Percentiles rank a stretch among this genome's conserved stretches.
Evolutionary conservation across 805 yeast species (phyloP).

Genomic region (Phaffomyces thermotolerans): DNA sequence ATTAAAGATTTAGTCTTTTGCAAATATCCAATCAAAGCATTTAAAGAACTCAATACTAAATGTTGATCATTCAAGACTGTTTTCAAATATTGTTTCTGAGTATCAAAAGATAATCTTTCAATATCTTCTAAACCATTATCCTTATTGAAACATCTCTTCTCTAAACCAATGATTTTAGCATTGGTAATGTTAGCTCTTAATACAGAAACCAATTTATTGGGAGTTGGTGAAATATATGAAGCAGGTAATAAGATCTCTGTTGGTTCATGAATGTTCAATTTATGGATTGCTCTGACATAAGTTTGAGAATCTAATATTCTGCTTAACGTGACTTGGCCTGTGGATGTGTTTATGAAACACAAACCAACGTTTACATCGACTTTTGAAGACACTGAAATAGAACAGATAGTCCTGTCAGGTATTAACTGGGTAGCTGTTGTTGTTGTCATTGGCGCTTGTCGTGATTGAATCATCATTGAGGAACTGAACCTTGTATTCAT

Average conservation of each 20-base stretch:
- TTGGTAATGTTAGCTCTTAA: slow-evolving; percentile 27
- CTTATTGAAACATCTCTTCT: slow-evolving; percentile 22
- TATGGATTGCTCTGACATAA: slow-evolving; percentile 37
- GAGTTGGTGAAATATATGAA: slow-evolving; percentile 20
- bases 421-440: slow-evolving; percentile 1
- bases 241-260: slow-evolving; percentile 31
- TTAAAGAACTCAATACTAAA: slow-evolving; percentile 27
- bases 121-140: slow-evolving; percentile 22
- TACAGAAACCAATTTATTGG: slow-evolving; percentile 29
- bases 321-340: slow-evolving; percentile 32
- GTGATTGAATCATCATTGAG: too few species aligned
- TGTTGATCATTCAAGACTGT: slow-evolving; percentile 24
- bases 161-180: slow-evolving; percentile 21
- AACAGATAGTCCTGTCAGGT: slow-evolving; percentile 21
- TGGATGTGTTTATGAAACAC: slow-evolving; percentile 30
- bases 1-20: slow-evolving; percentile 4
- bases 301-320: slow-evolving; percentile 39
- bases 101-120: slow-evolving; percentile 12
- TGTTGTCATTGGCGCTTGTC: slow-evolving; percentile 2
- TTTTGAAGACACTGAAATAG: slow-evolving; percentile 24
- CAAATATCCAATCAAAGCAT: slow-evolving; percentile 27
- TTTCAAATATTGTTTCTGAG: slow-evolving; percentile 16
- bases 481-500: too few species aligned
- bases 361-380: slow-evolving; percentile 30
- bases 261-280: slow-evolving; percentile 28